Evolutionary conservation across 2,329 filamentous ascomycete species (phyloP), one percentile per base, ranked within the genome.

Genomic region (Byssochlamys sp.): DNA sequence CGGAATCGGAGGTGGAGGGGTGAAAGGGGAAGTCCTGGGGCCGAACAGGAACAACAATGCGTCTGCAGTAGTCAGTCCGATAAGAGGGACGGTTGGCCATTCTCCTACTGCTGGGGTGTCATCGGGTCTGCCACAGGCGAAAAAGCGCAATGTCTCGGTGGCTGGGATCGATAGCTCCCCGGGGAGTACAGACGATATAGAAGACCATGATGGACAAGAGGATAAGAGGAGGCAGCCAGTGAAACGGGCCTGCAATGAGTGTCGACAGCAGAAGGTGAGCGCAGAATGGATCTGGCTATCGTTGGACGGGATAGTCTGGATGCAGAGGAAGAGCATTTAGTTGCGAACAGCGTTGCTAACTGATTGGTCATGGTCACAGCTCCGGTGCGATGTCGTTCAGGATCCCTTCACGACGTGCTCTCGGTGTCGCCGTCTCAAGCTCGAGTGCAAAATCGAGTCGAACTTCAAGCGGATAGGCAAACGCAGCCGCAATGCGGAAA

Each of bases 381-480:
- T 87, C 59, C 81, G 83, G 66, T 88, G 84, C 73, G 84, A 87
- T 73, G 84, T 87, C 60, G 73, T 82, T 58, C 82, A 85, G 66
- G 82, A 85, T 52, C 84, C 84, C 10, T 87, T 84, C 72, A 76
- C 77, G 59, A 77, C 80, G 55, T 88, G 84, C 71, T 79, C 78
- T 39, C 79, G 84, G 60, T 88, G 84, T 71, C 76, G 78, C 60
- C 85, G 85, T 63, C 78, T 86, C 58, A 80, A 79, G 59, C 80
- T 87, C 45, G 77, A 79, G 56, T 87, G 85, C 73, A 83, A 84
- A 65, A 86, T 88, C 69, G 84, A 87, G 66, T 81, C 83, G 60
- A 84, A 84, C 71, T 88, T 87, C 75, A 87, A 85, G 73, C 80
- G 85, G 60, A 75, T 87, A 33, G 84, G 84, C 53, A 87, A 87